phyloP scores from a whole-genome alignment of 768 basidiomycete species.

The Termitomyces sp. region DNA sequence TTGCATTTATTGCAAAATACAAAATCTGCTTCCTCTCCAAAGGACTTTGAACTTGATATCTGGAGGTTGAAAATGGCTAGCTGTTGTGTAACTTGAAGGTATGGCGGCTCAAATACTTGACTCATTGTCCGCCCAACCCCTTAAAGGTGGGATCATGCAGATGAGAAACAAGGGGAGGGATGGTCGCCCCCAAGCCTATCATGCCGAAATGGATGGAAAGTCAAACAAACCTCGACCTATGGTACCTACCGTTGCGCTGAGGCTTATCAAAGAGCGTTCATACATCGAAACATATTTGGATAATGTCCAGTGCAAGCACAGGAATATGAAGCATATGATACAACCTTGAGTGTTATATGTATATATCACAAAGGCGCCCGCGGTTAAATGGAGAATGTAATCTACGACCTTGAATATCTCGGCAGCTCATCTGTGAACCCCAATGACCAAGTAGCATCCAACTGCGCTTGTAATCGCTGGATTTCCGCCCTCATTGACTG shows the following conservation, averaged over 20 bases:
- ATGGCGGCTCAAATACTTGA: not conserved
- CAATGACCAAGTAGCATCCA: constrained; percentile 1
- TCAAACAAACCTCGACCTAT: not conserved
- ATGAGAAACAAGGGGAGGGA: not conserved
- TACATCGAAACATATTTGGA: too few species aligned
- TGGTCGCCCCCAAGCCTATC: not conserved
- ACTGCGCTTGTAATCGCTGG: constrained; percentile 3
- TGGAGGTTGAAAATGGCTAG: not conserved
- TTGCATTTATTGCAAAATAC: too few species aligned
- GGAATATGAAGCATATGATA: not conserved
- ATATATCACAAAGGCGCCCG: not conserved
- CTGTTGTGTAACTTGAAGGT: too few species aligned
- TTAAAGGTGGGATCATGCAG: not conserved
- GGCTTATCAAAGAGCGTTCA: not conserved
- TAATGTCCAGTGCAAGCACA: not conserved
- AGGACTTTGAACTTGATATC: not conserved
- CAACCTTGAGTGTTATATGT: not conserved
- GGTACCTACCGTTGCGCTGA: too few species aligned
- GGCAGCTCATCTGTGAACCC: constrained; percentile 11
- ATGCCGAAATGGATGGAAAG: not conserved
- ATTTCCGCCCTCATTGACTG: constrained; percentile 8
- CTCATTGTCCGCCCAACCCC: not conserved
- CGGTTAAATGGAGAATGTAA: not conserved
- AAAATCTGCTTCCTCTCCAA: not conserved
- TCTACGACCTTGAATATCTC: constrained; percentile 1